Conservation (phyloP, 495 filamentous ascomycete species). For the Polyplosphaeria fusca region DNA sequence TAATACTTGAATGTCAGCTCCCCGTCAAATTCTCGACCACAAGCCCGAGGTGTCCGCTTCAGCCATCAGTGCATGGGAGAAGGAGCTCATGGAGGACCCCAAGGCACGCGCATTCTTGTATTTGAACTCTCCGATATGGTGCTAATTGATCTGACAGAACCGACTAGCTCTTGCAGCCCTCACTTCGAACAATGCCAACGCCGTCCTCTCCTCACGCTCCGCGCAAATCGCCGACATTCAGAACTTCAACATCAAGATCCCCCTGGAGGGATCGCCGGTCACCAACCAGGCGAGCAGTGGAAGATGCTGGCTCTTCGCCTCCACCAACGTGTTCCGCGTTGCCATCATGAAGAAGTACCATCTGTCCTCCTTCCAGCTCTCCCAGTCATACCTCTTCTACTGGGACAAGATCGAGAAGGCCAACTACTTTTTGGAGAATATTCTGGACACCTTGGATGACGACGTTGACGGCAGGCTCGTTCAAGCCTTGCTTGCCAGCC, state of each 20-base stretch:
- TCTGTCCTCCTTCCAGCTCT: conserved; percentile 75
- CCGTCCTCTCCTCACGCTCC: conserved; percentile 50
- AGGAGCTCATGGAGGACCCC: conserved; percentile 58
- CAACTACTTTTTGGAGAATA: conserved; percentile 81
- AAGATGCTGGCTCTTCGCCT: conserved; percentile 86
- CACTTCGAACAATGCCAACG: conserved; percentile 52
- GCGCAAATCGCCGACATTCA: conserved; percentile 62
- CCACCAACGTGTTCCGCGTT: conserved; percentile 82
- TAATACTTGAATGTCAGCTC: no score
- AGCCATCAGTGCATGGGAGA: conserved; percentile 55
- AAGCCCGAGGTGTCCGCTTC: conserved; percentile 45
- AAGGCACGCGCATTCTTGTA: conserved; percentile 48
- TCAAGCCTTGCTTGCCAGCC: conserved; percentile 60
- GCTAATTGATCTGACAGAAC: conserved; percentile 44
- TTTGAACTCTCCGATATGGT: not conserved
- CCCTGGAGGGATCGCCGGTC: conserved; percentile 75
- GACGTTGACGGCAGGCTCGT: conserved; percentile 67
- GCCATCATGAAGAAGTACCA: conserved; percentile 77
- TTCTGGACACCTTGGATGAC: conserved; percentile 67
- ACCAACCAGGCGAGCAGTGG: conserved; percentile 79
- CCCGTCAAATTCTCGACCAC: no score
- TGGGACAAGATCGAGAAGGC: conserved; percentile 93
- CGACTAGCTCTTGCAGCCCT: conserved; percentile 68
- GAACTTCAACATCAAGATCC: conserved; percentile 77
- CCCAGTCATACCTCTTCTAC: conserved; percentile 87